Base-by-base conservation (phyloP, 2,329 filamentous ascomycete genomes). In the Ophiostoma montium region DNA sequence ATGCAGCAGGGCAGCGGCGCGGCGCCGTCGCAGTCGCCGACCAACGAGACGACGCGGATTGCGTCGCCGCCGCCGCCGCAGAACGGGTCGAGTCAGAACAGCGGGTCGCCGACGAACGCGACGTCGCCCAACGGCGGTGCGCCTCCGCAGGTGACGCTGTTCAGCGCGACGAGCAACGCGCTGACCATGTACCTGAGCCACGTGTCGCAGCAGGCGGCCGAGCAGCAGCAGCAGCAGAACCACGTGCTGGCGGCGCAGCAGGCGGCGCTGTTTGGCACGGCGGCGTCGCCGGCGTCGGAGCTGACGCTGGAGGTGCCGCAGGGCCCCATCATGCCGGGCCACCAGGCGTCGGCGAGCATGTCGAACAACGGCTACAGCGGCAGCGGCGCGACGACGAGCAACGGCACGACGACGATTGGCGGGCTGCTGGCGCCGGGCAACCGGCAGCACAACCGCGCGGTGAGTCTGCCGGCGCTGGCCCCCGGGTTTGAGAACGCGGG, bases 141-240 rank as follows among this genome's bases (percentile, higher is more conserved):
- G 32, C 54, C 48, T n/a, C 66, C 80, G 59, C 66, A 82, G 60
- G 67, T 80, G 67, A 56, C 82, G 79, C 77, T 94, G 51, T 78
- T 95, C 64, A 92, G 89, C 63, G 80, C 78, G 47, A 83, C 73
- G 60, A 90, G 80, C 70, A 95, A 95, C 64, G 90, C 90, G 0
- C 66, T 96, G 63, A 95, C 89, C 21, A 80, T 95, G 78, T 96
- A 95, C 63, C 75, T 95, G 52, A 90, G 82, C 65, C 87, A 94
- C 61, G 78, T 90, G 27, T 81, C 80, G 19, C 77, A 82, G 53
- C 79, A 84, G 59, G 75, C 78, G 15, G 82, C 86, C 55, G 75
- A 79, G 45, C 84, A 89, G 56, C 84, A 87, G 53, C 74, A 83
- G 31, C 82, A 86, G 56, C 81, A 88, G 55, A 78, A 84, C 48